phyloP scores from a whole-genome alignment of 352 stramenopile genomes.

The Phytophthora pistaciae region DNA sequence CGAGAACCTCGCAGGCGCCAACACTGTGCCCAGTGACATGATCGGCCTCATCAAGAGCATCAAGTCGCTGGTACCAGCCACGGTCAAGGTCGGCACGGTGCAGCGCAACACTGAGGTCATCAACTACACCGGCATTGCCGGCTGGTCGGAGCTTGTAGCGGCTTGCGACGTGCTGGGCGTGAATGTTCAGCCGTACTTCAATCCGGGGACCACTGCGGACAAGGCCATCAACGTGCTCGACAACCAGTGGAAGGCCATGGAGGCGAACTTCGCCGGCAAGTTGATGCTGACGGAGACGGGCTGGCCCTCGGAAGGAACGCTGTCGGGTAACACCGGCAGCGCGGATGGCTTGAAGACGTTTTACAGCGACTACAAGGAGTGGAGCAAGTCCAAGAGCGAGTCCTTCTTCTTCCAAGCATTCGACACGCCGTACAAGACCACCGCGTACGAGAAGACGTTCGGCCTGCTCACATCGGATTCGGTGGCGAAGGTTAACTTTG shows the following conservation, averaged over 20 bases:
- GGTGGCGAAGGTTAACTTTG: constrained; percentile 31
- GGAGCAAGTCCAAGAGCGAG: constrained; percentile 48
- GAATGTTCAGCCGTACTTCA: constrained; percentile 70
- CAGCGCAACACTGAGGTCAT: constrained; percentile 72
- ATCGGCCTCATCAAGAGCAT: constrained; percentile 47
- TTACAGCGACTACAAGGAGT: constrained; percentile 62
- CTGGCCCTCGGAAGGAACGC: constrained; percentile 47
- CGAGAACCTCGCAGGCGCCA: constrained; percentile 53
- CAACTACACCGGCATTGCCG: constrained; percentile 25
- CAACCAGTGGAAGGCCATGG: constrained; percentile 43
- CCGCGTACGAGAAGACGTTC: constrained; percentile 54
- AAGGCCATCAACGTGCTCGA: constrained; percentile 53
- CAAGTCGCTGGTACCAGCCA: constrained; percentile 46
- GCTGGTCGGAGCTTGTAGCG: constrained; percentile 43
- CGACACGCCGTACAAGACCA: constrained; percentile 57
- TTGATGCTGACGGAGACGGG: constrained; percentile 61
- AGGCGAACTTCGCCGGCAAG: constrained; percentile 47
- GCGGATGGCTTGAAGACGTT: constrained; percentile 35
- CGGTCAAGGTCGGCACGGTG: constrained; percentile 73
- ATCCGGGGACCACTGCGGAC: constrained; percentile 20
- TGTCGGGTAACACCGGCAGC: constrained; percentile 40
- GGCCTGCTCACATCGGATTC: constrained; percentile 51
- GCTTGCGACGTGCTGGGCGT: constrained; percentile 57
- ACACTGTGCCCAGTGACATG: constrained; percentile 40
- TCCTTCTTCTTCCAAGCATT: constrained; percentile 82